Evolutionary conservation across 495 filamentous ascomycete genomes (phyloP).

Genomic region (Podospora australis): DNA sequence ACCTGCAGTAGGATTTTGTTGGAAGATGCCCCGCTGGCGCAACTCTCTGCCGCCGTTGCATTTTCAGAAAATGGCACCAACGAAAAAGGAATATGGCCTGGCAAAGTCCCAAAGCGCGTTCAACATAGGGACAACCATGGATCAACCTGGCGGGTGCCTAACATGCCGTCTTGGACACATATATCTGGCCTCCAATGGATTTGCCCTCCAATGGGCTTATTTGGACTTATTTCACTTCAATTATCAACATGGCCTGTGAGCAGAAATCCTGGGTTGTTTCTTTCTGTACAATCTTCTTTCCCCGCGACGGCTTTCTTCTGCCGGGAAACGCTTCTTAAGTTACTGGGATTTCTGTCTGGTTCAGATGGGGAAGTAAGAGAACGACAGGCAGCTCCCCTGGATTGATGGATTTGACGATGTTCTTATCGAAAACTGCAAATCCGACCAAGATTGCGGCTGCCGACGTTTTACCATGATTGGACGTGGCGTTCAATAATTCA

Average conservation of each 20-base stretch:
- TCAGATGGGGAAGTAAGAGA: background rate
- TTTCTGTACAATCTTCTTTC: too few species aligned
- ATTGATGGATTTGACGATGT: background rate
- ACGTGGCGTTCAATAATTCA: background rate
- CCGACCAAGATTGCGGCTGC: background rate
- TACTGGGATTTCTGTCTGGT: background rate
- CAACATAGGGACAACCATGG: slow-evolving; percentile 16
- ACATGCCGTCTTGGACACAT: slow-evolving; percentile 14
- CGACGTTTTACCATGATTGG: background rate
- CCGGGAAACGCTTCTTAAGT: background rate
- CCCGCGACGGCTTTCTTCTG: background rate
- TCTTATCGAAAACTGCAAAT: too few species aligned
- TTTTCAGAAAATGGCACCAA: slow-evolving; percentile 9
- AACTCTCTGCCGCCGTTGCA: slow-evolving; percentile 20
- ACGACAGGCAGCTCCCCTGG: background rate
- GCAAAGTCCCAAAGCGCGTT: slow-evolving; percentile 23
- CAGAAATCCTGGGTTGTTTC: too few species aligned
- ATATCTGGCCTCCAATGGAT: slow-evolving; percentile 14
- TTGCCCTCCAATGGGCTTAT: too few species aligned
- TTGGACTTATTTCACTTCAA: too few species aligned
- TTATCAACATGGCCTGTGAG: background rate
- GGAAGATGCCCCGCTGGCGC: background rate
- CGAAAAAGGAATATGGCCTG: slow-evolving; percentile 7
- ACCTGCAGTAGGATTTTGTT: background rate
- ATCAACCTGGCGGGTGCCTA: slow-evolving; percentile 10